A percentile compares a stretch with the other conserved stretches of the same genome.
Conservation (phyloP, 257 asterid genomes). For the Nicotiana benthamiana region DNA sequence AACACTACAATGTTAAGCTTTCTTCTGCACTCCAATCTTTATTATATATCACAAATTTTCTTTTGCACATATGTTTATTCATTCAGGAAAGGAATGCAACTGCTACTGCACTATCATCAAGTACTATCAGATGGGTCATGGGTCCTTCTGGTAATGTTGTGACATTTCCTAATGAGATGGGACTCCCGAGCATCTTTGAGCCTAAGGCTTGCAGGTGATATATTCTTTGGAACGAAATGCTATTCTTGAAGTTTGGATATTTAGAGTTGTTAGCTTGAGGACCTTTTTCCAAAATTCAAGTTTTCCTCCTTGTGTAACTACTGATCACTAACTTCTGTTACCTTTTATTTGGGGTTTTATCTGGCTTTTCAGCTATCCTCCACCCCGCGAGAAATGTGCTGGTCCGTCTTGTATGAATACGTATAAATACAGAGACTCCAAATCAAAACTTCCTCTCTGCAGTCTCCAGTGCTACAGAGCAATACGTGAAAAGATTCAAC, state of each 20-base stretch:
- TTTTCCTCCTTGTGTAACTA: neutral
- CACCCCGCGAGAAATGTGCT: conserved; percentile 74
- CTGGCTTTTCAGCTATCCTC: conserved; percentile 56
- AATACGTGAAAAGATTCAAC: conserved; percentile 30
- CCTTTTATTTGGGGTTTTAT: conserved; percentile 9
- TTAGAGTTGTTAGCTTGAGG: neutral
- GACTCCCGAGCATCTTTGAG: conserved; percentile 76
- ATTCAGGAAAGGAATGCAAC: conserved; percentile 58
- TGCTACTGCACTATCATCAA: conserved; percentile 28
- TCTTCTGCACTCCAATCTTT: neutral
- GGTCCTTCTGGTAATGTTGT: conserved; percentile 83
- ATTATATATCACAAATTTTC: neutral
- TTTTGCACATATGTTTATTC: neutral
- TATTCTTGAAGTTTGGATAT: neutral
- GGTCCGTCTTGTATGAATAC: conserved; percentile 66
- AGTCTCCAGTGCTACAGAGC: conserved; percentile 79
- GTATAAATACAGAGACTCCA: conserved; percentile 70
- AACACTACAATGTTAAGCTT: neutral
- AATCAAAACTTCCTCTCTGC: conserved; percentile 70
- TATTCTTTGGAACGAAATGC: neutral
- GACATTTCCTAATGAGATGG: conserved; percentile 68
- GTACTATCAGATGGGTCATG: conserved; percentile 68
- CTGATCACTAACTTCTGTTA: neutral
- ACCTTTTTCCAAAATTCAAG: neutral
- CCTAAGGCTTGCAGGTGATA: conserved; percentile 55